Evolutionary conservation across 371 early-diverging fungal species (phyloP), one percentile per base, ranked within the genome.

Genomic region (Cokeromyces recurvatus): DNA sequence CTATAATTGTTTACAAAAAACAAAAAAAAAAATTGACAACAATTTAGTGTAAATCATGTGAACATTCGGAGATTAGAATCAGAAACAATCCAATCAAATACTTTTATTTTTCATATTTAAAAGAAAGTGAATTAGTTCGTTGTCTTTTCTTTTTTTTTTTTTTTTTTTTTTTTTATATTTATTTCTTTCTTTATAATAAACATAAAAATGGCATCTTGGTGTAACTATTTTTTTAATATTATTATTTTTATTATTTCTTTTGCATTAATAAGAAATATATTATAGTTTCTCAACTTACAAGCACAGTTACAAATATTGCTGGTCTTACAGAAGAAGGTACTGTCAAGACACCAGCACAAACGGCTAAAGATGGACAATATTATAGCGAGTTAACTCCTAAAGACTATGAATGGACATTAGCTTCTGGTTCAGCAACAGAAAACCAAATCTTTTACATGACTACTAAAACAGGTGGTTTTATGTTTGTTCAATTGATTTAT

Each of bases 361-460:
- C 79, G 37, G 74, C 62, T 49, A 71, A 69, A 45, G 71, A 78
- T 60, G 77, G 75, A 22, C 71, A 79, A 46, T 73, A 76, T 45
- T 84, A 55, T 56, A 71, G 74, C 31, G 74, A 81, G 27, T 56
- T 84, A 32, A 64, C 68, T 34, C 71, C 70, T 29, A 58, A 81
- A 46, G 90, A 90, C 66, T 74, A 86, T 37, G 78, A 82, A 16
- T 89, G 89, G 89, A 77, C 80, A 11, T 66, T 77, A 31, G 79
- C 86, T 25, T 66, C 76, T 47, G 86, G 87, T 43, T 82, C 83
- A 17, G 85, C 90, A 11, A 92, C 93, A 6, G 95, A 93, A 71
- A 90, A 86, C 43, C 91, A 92, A 64, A 89, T 92, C 8, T 84
- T 91, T 55, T 93, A 95, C 64, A 62, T 89, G 36, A 81, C 85